These are phyloP conservation scores for Leccinum glutinopallens DNA, from an alignment of 1,284 basidiomycete species.

Conservation along the genomic window DNA sequence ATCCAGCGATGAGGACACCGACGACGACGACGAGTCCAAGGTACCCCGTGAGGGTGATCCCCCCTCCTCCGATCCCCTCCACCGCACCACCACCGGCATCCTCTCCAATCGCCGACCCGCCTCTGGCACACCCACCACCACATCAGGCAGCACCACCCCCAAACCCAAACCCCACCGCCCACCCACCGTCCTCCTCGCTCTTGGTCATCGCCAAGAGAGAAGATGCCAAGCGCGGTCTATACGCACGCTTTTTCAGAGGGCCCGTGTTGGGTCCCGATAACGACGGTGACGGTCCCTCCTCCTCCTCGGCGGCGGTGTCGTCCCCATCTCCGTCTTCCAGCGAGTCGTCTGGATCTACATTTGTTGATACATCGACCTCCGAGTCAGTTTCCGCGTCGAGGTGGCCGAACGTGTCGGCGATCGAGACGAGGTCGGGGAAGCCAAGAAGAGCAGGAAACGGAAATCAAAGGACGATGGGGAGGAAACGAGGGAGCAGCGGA, in stretches of 20 bases:
- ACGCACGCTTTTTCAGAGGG: constrained; percentile 81
- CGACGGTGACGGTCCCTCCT: constrained; percentile 28
- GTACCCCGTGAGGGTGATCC: constrained; percentile 6
- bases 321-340: background rate
- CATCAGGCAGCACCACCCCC: constrained; percentile 53
- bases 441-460: constrained; percentile 14
- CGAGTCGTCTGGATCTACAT: background rate
- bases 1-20: constrained; percentile 52
- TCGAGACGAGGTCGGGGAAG: background rate
- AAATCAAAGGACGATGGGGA: constrained; percentile 11
- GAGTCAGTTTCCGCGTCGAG: background rate
- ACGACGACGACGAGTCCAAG: constrained; percentile 37
- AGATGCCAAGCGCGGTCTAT: constrained; percentile 72
- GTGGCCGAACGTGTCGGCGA: background rate
- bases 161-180: constrained; percentile 35
- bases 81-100: constrained; percentile 71
- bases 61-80: background rate
- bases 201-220: constrained; percentile 74
- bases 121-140: constrained; percentile 52
- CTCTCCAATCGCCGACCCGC: constrained; percentile 70
- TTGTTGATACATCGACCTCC: background rate
- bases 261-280: constrained; percentile 52
- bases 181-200: constrained; percentile 46
- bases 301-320: background rate
- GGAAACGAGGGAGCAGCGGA: constrained; percentile 29